Percentiles rank a stretch among this genome's conserved stretches.
phyloP scores from a whole-genome alignment of 2,329 filamentous ascomycete species.

The Diatrype stigma region DNA sequence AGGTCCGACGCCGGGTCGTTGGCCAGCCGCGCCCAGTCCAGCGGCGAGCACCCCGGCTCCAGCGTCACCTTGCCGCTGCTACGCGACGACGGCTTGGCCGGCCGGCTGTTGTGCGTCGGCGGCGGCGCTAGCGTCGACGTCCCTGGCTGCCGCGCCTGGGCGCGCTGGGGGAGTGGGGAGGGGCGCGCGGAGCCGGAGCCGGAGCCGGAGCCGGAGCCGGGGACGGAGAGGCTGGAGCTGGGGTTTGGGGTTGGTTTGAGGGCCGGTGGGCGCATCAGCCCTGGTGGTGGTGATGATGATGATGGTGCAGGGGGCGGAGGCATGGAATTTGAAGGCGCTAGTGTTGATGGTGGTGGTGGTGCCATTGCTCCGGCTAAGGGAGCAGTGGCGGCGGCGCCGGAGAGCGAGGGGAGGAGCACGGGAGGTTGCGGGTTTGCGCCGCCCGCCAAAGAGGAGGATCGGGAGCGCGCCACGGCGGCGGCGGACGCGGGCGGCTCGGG shows the following conservation, averaged over 20 bases:
- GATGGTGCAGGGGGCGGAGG: conserved; percentile 2
- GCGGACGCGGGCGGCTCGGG: conserved; percentile 22
- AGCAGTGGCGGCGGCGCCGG: conserved; percentile 3
- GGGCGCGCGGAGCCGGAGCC: conserved; percentile 11
- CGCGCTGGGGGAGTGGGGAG: conserved; percentile 33
- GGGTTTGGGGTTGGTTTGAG: conserved; percentile 15
- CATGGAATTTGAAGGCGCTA: conserved; percentile 4
- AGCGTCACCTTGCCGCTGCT: conserved; percentile 78
- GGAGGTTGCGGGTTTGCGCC: conserved; percentile 5
- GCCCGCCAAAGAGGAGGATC: neutral
- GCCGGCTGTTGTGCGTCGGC: conserved; percentile 48
- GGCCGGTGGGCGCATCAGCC: conserved; percentile 18
- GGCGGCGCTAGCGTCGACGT: conserved; percentile 48
- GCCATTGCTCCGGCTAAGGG: neutral
- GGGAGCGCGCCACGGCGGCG: conserved; percentile 18
- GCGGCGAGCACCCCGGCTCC: conserved; percentile 85
- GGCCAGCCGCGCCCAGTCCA: conserved; percentile 88
- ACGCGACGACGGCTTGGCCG: conserved; percentile 53
- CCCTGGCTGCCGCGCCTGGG: conserved; percentile 30
- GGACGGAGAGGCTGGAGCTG: conserved; percentile 6
- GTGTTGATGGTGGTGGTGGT: neutral
- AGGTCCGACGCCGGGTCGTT: conserved; percentile 60
- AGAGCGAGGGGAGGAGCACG: conserved; percentile 13
- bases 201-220: neutral
- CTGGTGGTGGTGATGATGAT: conserved; percentile 18